Percentiles rank a stretch among this genome's conserved stretches.
Evolutionary conservation across 2,329 filamentous ascomycete genomes (phyloP).

Genomic region (Sarocladium kiliense): DNA sequence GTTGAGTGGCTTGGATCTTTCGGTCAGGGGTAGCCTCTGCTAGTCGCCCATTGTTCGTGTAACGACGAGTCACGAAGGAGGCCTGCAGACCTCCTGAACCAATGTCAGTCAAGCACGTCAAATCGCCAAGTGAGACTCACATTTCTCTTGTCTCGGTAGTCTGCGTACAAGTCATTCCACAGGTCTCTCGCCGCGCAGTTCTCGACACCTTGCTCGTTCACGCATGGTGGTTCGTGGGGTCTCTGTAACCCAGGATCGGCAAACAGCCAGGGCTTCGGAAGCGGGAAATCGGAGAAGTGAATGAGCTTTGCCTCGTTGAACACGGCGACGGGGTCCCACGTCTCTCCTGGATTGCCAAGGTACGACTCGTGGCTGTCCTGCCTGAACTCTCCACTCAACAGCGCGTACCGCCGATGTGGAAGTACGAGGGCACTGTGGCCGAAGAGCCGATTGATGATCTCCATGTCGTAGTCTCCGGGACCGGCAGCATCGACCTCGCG

Average conservation of each 20-base stretch:
- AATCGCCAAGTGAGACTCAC: no score
- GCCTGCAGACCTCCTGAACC: no score
- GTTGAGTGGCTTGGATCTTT: no score
- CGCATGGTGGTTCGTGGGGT: conserved; percentile 8
- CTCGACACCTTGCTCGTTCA: conserved; percentile 47
- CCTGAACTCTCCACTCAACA: conserved; percentile 59
- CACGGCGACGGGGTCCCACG: conserved; percentile 49
- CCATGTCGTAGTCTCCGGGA: conserved; percentile 56
- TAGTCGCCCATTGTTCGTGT: no score
- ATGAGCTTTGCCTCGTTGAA: conserved; percentile 58
- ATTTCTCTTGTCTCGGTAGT: no score
- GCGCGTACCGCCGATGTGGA: conserved; percentile 57
- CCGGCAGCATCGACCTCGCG: conserved; percentile 17
- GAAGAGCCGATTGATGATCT: conserved; percentile 60
- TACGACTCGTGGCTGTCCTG: conserved; percentile 39
- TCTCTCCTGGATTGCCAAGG: conserved; percentile 32
- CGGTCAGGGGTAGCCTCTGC: no score
- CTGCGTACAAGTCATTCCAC: conserved; percentile 40
- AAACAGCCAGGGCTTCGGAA: conserved; percentile 52
- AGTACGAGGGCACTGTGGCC: conserved; percentile 53
- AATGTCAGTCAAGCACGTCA: no score
- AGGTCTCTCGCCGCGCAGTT: conserved; percentile 22
- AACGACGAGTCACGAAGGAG: no score
- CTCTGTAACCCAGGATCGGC: no score
- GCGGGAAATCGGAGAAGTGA: conserved; percentile 20